Evolutionary conservation across 78 protist genomes (phyloP).

Genomic region (Dictyostelium brefeldianum): DNA sequence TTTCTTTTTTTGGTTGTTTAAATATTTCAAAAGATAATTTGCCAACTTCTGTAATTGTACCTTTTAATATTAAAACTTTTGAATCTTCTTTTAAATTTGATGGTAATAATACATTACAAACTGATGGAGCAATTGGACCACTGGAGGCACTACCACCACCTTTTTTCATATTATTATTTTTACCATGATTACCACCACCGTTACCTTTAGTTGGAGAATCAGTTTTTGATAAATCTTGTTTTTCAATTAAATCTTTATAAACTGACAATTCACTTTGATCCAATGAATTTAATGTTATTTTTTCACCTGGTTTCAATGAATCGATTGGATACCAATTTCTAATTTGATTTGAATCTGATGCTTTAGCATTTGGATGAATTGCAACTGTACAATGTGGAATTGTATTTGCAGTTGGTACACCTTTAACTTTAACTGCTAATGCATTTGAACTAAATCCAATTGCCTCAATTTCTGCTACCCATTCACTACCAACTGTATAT

Average conservation of each 20-base stretch:
- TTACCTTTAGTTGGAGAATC: slow-evolving; percentile 13
- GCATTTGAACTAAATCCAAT: slow-evolving; percentile 57
- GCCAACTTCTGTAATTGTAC: background rate
- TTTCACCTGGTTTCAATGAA: background rate
- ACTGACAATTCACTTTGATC: background rate
- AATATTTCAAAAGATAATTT: background rate
- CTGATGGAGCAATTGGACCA: background rate
- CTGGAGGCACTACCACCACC: background rate
- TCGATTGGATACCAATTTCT: slow-evolving; percentile 44
- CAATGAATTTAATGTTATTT: background rate
- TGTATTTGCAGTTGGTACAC: slow-evolving; percentile 18
- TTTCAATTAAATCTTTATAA: background rate
- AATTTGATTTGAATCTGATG: slow-evolving; percentile 49
- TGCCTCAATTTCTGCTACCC: slow-evolving; percentile 18
- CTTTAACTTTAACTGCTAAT: slow-evolving; percentile 48
- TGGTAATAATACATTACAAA: background rate
- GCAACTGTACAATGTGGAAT: slow-evolving; percentile 61
- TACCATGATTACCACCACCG: too few relatives aligned
- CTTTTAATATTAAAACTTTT: background rate
- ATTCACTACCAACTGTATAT: slow-evolving; percentile 24
- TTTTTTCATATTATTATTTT: background rate
- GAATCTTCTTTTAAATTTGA: background rate
- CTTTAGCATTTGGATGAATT: slow-evolving; percentile 57
- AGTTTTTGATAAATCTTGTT: background rate
- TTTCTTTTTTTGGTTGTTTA: background rate